Conservation (phyloP, 148 eudicot species). For the Beta vulgaris region DNA sequence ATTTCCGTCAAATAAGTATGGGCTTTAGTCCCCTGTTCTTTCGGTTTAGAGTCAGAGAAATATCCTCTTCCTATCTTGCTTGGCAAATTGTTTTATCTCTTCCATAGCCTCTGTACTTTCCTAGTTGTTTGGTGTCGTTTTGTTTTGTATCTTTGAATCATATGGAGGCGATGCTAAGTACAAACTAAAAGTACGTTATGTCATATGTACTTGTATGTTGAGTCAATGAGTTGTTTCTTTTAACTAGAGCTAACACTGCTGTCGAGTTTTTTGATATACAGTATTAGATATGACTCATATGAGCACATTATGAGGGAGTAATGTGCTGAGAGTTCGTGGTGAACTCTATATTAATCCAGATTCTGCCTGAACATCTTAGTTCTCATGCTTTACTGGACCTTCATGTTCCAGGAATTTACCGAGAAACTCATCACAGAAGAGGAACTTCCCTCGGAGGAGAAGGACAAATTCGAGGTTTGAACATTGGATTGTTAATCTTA, state of each 20-base stretch:
- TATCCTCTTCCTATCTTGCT: too few relatives aligned
- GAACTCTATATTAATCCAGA: neutral
- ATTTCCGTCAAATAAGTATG: too few relatives aligned
- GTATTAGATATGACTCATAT: neutral
- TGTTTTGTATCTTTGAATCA: neutral
- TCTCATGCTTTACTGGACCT: slow-evolving; percentile 2
- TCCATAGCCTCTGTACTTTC: neutral
- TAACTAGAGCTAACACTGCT: neutral
- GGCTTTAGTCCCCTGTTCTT: too few relatives aligned
- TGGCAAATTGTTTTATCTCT: too few relatives aligned
- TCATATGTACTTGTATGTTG: neutral
- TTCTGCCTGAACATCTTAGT: neutral
- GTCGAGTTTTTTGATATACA: neutral
- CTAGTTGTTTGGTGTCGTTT: neutral
- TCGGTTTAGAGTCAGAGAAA: too few relatives aligned
- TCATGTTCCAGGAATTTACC: slow-evolving; percentile 65
- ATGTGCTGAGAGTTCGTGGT: neutral
- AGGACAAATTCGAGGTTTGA: slow-evolving; percentile 72
- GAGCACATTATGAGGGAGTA: neutral
- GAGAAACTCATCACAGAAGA: slow-evolving; percentile 71
- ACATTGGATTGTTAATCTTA: slow-evolving; percentile 8
- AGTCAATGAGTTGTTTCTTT: neutral
- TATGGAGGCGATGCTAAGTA: neutral
- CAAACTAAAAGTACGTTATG: too few relatives aligned
- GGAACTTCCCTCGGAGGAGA: slow-evolving; percentile 67